A percentile compares a stretch with the other conserved stretches of the same genome.
These are phyloP conservation scores for Pleurotus eryngii DNA, from an alignment of 768 basidiomycete species.

Conservation along the genomic window DNA sequence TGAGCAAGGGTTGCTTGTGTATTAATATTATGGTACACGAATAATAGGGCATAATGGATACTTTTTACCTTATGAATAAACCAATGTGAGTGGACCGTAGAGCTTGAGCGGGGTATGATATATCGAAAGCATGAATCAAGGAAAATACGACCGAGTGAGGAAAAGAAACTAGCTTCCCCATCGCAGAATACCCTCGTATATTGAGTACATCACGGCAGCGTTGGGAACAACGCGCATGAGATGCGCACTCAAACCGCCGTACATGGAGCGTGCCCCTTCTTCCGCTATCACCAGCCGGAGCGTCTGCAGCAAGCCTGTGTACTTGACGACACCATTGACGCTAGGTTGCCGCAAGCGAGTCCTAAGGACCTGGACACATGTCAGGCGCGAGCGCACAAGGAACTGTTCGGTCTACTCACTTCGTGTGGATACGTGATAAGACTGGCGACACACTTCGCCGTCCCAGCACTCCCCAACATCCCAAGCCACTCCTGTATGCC, in stretches of 20 bases:
- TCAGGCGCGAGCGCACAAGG: too few relatives aligned
- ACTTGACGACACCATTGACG: conserved; percentile 74
- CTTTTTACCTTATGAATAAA: not conserved
- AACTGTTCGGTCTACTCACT: conserved; percentile 41
- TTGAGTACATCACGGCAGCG: conserved; percentile 94
- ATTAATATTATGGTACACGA: not conserved
- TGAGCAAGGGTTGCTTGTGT: not conserved
- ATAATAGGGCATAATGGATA: not conserved
- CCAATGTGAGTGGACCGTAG: not conserved
- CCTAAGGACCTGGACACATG: conserved; percentile 65
- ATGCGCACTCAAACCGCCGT: conserved; percentile 92
- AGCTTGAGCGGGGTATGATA: not conserved
- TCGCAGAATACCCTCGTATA: conserved; percentile 82
- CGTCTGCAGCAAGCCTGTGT: conserved; percentile 84
- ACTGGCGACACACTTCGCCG: conserved; percentile 91
- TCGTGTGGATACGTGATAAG: conserved; percentile 98
- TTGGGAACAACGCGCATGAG: conserved; percentile 97
- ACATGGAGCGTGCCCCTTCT: conserved; percentile 83
- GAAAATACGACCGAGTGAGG: not conserved
- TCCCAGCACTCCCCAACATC: conserved; percentile 87
- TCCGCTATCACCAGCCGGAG: conserved; percentile 82
- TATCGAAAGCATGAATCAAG: not conserved
- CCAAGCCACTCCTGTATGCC: conserved; percentile 67
- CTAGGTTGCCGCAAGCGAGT: conserved; percentile 90
- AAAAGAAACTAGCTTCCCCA: conserved; percentile 40